Conservation (phyloP, 2,329 filamentous ascomycete species). For the Capronia epimyces region DNA sequence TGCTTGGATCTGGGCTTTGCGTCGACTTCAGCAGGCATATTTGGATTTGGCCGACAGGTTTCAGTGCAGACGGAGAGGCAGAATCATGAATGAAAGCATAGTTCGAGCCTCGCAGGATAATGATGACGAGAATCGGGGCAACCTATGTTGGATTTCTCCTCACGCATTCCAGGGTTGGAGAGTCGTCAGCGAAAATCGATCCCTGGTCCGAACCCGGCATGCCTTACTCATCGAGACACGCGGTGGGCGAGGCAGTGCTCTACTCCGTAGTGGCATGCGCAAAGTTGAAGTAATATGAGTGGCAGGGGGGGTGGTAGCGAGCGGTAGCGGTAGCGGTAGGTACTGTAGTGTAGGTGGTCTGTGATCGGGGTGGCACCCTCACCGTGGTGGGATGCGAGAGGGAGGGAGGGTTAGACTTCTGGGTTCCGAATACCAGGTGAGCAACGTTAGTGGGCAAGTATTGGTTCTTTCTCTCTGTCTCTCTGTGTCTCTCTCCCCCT, state of each 20-base stretch:
- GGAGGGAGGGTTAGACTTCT: neutral
- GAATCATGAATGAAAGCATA: neutral
- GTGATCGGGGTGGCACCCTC: neutral
- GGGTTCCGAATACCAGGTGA: neutral
- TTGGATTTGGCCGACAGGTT: neutral
- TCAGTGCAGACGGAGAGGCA: neutral
- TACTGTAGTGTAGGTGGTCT: neutral
- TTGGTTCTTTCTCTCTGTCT: too few relatives aligned
- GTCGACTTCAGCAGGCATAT: conserved; percentile 20
- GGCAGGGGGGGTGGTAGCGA: neutral
- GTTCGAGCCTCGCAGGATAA: conserved; percentile 17
- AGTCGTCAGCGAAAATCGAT: conserved; percentile 13
- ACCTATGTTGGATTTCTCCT: conserved; percentile 15
- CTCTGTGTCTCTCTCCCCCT: too few relatives aligned
- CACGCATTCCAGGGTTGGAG: conserved; percentile 13
- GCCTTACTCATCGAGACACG: conserved; percentile 9
- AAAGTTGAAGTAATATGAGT: neutral
- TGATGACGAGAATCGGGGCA: neutral
- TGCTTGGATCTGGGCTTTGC: conserved; percentile 27
- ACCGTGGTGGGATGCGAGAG: too few relatives aligned
- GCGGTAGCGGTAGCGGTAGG: neutral
- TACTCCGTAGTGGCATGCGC: neutral
- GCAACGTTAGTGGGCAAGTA: neutral
- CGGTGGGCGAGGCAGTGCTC: neutral
- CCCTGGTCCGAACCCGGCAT: conserved; percentile 4